Evolutionary conservation across 192 early-diverging fungal species (phyloP), one percentile per base, ranked within the genome.

Genomic region (Entrophospora sp.): DNA sequence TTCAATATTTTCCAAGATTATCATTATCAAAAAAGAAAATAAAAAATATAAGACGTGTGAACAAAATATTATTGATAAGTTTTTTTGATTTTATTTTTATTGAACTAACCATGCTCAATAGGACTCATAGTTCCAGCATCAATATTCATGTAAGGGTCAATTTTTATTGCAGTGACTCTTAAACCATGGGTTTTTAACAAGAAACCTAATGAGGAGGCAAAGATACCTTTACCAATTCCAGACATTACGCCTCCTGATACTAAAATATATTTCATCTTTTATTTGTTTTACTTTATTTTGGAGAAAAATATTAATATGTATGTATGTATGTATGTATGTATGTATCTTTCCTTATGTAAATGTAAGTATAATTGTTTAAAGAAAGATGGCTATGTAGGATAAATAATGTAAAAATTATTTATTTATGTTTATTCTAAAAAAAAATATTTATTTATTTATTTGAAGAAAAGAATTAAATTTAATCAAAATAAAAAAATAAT

Each of bases 131-230:
- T 91, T 69, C 96, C 96, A 61, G 96, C 96, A 72, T 98, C 96
- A 71, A 98, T 96, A 85, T 97, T 98, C 52, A 98, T 82, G 78
- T 98, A 98, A 32, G 96, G 96, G 71, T 98, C 96, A 74, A 98
- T 98, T 76, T 98, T 98, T 82, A 98, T 96, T 60, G 94, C 88
- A 59, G 94, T 96, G 31, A 98, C 96, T 40, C 80, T 79, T 63
- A 97, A 83, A 25, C 94, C 96, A 40, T 87, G 79, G 4, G 92
- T 90, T 78, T 95, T 92, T 61, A 98, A 84, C 48, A 98, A 78
- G 43, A 95, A 84, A 56, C 96, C 96, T 7, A 93, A 96, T 30
- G 91, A 94, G 40, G 94, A 97, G 30, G 96, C 96, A 78, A 98
- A 97, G 51, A 98, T 91, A 49, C 96, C 96, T 78, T 98, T 98